Conservation (phyloP, 805 yeast genomes). For the Zygoascus flipseniorum region DNA sequence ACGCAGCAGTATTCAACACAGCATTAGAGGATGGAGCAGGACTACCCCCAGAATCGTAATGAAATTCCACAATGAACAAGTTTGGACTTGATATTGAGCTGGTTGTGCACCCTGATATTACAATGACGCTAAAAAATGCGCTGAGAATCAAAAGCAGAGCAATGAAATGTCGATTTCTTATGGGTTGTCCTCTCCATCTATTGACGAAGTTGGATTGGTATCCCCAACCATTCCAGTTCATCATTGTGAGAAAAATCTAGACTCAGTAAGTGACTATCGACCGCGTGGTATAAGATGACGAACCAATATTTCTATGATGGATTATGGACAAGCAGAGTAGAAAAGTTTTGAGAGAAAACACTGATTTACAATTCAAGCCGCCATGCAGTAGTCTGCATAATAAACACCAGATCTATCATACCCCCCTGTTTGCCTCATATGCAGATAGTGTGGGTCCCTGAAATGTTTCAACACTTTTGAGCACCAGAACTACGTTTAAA, state of each 20-base stretch:
- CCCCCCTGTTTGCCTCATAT: neutral
- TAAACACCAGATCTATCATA: too few relatives aligned
- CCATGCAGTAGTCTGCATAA: too few relatives aligned
- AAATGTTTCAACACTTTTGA: neutral
- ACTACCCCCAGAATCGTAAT: slow-evolving; percentile 8
- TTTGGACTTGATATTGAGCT: slow-evolving; percentile 10
- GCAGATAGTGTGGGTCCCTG: neutral
- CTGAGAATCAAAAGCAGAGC: slow-evolving; percentile 13
- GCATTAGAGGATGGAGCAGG: slow-evolving; percentile 2
- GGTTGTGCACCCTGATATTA: slow-evolving; percentile 15
- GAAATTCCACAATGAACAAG: slow-evolving; percentile 14
- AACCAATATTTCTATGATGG: too few relatives aligned
- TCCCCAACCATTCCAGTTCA: neutral
- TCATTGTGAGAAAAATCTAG: neutral
- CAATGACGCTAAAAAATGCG: slow-evolving; percentile 9
- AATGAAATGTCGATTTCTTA: slow-evolving; percentile 1
- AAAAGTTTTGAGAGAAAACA: too few relatives aligned
- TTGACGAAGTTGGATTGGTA: neutral
- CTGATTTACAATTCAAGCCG: too few relatives aligned
- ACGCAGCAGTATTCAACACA: slow-evolving; percentile 12
- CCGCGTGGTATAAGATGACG: too few relatives aligned
- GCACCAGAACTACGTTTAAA: neutral
- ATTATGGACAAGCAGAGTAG: too few relatives aligned
- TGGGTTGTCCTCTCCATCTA: neutral
- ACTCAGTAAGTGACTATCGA: too few relatives aligned